Percentiles rank a stretch among this genome's conserved stretches.
These are phyloP conservation scores for Eucalyptus marginata DNA, from an alignment of 345 rosid genomes.

Conservation along the genomic window DNA sequence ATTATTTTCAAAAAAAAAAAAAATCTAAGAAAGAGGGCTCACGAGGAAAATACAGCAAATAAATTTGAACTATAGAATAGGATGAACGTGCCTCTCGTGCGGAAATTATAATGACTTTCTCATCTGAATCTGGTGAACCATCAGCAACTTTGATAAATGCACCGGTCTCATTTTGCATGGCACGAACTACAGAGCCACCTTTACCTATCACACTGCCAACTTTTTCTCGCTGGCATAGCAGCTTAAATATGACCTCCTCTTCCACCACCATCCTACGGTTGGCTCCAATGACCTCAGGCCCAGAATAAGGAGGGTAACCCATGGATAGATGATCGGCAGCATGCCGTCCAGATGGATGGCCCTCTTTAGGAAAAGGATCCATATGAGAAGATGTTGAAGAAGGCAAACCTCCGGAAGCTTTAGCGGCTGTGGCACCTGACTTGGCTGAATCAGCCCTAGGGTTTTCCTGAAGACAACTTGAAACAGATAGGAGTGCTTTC, in stretches of 20 bases:
- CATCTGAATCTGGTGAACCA: conserved; percentile 45
- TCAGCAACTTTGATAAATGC: conserved; percentile 61
- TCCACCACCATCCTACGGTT: conserved; percentile 37
- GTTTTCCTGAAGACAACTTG: conserved; percentile 38
- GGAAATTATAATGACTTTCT: conserved; percentile 53
- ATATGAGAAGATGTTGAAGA: conserved; percentile 20
- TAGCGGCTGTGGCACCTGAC: neutral
- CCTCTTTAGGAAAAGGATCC: conserved; percentile 31
- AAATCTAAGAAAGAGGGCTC: neutral
- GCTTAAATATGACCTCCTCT: conserved; percentile 50
- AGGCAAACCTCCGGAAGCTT: neutral
- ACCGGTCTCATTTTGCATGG: conserved; percentile 64
- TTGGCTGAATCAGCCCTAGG: conserved; percentile 17
- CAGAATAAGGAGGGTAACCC: conserved; percentile 43
- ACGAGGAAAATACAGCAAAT: neutral
- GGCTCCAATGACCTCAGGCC: conserved; percentile 32
- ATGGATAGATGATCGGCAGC: conserved; percentile 32
- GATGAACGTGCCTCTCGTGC: conserved; percentile 61
- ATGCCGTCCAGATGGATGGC: conserved; percentile 30
- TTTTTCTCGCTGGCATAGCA: conserved; percentile 63
- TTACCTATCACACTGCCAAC: conserved; percentile 79
- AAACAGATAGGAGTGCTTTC: conserved; percentile 44
- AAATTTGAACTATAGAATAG: neutral
- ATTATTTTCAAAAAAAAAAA: neutral
- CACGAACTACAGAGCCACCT: conserved; percentile 55